phyloP scores from a whole-genome alignment of 208 protist genomes.

The Leishmania amazonensis region DNA sequence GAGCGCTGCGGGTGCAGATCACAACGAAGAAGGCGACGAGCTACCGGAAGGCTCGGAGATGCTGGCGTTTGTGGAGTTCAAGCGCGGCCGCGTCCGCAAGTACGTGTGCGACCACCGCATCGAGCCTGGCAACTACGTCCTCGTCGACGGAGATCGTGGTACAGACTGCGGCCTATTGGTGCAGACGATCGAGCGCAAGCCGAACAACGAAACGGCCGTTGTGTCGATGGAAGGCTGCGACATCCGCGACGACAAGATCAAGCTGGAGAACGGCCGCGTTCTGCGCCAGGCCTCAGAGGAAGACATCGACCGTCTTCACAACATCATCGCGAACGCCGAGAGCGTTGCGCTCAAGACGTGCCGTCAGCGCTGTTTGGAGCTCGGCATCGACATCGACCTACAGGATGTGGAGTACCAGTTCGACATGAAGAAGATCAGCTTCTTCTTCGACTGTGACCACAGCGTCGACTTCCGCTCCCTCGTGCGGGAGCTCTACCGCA shows the following conservation, averaged over 20 bases:
- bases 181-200: conserved; percentile 45
- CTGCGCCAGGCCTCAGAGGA: conserved; percentile 67
- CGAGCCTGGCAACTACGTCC: conserved; percentile 77
- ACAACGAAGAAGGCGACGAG: conserved; percentile 20
- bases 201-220: conserved; percentile 48
- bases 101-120: conserved; percentile 62
- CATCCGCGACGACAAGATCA: conserved; percentile 73
- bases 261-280: conserved; percentile 78
- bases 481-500: conserved; percentile 88
- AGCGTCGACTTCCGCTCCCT: conserved; percentile 90
- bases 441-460: conserved; percentile 91
- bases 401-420: conserved; percentile 93
- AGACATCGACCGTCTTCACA: conserved; percentile 79
- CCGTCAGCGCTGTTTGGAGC: conserved; percentile 76
- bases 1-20: not conserved
- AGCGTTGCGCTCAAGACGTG: conserved; percentile 87
- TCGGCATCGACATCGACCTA: conserved; percentile 82
- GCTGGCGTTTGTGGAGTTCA: conserved; percentile 89
- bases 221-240: conserved; percentile 74
- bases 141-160: conserved; percentile 91
- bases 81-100: conserved; percentile 77
- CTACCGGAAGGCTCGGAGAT: conserved; percentile 30
- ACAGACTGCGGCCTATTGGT: conserved; percentile 86
- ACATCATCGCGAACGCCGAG: conserved; percentile 79
- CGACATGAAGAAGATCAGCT: conserved; percentile 94